These are phyloP conservation scores for Epichloe hybrida DNA, from an alignment of 2,329 filamentous ascomycete species.

Conservation along the genomic window DNA sequence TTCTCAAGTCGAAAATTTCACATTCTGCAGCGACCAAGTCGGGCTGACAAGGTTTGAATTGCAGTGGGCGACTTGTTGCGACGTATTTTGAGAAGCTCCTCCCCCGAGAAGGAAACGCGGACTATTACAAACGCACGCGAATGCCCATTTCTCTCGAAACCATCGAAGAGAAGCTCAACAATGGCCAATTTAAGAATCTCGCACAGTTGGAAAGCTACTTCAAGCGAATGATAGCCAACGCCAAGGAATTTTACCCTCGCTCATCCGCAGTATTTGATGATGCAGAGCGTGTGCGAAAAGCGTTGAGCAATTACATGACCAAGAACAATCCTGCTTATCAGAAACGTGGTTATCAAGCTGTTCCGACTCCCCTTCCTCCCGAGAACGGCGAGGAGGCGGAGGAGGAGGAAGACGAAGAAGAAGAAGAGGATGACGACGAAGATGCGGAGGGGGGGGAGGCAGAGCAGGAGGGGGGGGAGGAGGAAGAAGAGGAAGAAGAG, in stretches of 20 bases:
- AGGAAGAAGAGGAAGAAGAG: conserved; percentile 18
- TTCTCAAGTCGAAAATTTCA: neutral
- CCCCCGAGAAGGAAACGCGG: conserved; percentile 48
- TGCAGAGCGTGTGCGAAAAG: conserved; percentile 75
- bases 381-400: conserved; percentile 18
- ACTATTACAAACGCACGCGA: conserved; percentile 65
- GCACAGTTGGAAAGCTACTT: conserved; percentile 70
- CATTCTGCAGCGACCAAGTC: neutral
- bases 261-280: conserved; percentile 64
- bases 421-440: conserved; percentile 17
- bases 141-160: conserved; percentile 68
- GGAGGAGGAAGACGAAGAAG: conserved; percentile 9
- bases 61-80: conserved; percentile 59
- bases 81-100: conserved; percentile 63
- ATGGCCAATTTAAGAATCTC: conserved; percentile 54
- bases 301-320: conserved; percentile 77
- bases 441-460: conserved; percentile 5
- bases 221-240: conserved; percentile 78
- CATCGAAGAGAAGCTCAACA: conserved; percentile 61
- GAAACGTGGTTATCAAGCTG: conserved; percentile 50
- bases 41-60: neutral
- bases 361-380: conserved; percentile 56
- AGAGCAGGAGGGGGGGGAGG: conserved; percentile 16
- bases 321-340: conserved; percentile 76
- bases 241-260: conserved; percentile 70